Base-by-base conservation (phyloP, 495 filamentous ascomycete species). In the Aspergillus sclerotioniger region DNA sequence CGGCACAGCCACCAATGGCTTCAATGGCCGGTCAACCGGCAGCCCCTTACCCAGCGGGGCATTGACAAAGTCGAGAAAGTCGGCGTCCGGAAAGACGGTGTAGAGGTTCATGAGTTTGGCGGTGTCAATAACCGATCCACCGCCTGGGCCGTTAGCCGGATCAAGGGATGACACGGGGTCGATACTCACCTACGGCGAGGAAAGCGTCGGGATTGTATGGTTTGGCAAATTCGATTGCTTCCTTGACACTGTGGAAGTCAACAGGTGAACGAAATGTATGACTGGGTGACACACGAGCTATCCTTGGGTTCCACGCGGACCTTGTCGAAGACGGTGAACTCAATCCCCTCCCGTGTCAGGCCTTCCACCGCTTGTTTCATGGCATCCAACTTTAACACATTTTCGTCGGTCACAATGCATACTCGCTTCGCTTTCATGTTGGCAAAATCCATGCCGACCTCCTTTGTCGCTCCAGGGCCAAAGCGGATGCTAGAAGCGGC, bases 61-160 rank as follows among this genome's bases (percentile, higher is more conserved):
- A 68, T 98, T 98, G 69, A 98, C 94, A 66, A 98, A 98, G 76
- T 98, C 94, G 13, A 98, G 75, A 67, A 98, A 96, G 57, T 92
- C 88, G 21, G 92, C 91, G 6, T 95, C 84, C 0, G 91, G 92
- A 72, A 86, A 95, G 68, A 83, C 86, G 0, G 85, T 88, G 74
- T 97, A 98, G 1, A 98, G 83, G 69, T 98, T 98, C 91, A 98
- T 96, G 21, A 98, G 80, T 75, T 98, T 98, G 33, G 94, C 92
- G 0, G 94, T 98, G 75, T 98, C 94, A 63, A 98, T 98, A 37
- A 97, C 89, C 19, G 86, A 89, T 19, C 89, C 89, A 52, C 89
- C 77, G 47, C 77, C 76, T 79, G 15, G 21, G 3, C 16, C 17
- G 25, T 44, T 35, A 41, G 37, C 37, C n/a, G 54, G 28, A 57